phyloP scores from a whole-genome alignment of 768 basidiomycete genomes.

The Pleurotus tuoliensis region DNA sequence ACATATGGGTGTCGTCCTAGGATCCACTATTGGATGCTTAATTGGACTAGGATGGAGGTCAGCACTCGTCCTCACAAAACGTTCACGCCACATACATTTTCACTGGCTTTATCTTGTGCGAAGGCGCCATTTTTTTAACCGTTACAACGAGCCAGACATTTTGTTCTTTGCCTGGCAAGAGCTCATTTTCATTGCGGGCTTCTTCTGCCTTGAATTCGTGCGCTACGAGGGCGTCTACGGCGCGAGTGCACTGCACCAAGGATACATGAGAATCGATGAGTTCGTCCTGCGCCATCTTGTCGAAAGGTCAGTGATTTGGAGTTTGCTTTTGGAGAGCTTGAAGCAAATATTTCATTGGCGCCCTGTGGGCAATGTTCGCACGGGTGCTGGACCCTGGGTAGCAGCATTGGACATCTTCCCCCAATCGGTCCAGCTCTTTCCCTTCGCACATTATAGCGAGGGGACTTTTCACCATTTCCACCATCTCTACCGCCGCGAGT shows the following conservation, averaged over 20 bases:
- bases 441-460: background rate
- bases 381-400: background rate
- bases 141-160: slow-evolving; percentile 86
- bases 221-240: slow-evolving; percentile 72
- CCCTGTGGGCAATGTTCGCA: background rate
- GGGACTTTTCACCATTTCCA: too few species aligned
- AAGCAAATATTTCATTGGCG: background rate
- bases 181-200: slow-evolving; percentile 67
- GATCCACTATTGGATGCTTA: slow-evolving; percentile 80
- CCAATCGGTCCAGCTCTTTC: background rate
- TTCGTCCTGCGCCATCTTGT: slow-evolving; percentile 40
- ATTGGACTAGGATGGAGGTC: slow-evolving; percentile 49
- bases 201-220: slow-evolving; percentile 64
- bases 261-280: slow-evolving; percentile 74
- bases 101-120: slow-evolving; percentile 73
- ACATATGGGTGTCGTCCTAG: slow-evolving; percentile 75
- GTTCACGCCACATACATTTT: slow-evolving; percentile 62
- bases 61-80: background rate
- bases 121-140: slow-evolving; percentile 76
- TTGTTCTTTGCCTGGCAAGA: slow-evolving; percentile 76
- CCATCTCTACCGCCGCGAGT: too few species aligned
- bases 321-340: background rate
- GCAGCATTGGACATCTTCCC: background rate
- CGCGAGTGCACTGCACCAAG: slow-evolving; percentile 66
- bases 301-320: background rate